A percentile compares a stretch with the other conserved stretches of the same genome.
phyloP scores from a whole-genome alignment of 108 stramenopile genomes.

The Nitzschia inconspicua region DNA sequence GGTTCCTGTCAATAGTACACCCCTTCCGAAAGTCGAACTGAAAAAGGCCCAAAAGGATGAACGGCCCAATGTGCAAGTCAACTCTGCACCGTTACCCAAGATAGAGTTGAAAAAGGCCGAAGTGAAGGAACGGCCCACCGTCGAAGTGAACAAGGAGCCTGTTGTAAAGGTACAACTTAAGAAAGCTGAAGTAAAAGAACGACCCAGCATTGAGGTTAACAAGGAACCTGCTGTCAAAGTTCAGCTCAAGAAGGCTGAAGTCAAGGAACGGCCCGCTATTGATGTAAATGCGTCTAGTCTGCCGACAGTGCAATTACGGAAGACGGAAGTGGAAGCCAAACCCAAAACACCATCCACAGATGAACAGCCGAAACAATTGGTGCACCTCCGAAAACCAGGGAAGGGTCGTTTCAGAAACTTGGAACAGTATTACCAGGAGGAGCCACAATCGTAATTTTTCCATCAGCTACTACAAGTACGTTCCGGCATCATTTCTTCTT shows the following conservation, averaged over 20 bases:
- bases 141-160: neutral
- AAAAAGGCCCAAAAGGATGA: neutral
- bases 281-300: too few relatives aligned
- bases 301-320: neutral
- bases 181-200: neutral
- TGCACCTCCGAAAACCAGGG: neutral
- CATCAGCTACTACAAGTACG: too few relatives aligned
- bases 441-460: neutral
- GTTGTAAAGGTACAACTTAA: neutral
- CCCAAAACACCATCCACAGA: neutral
- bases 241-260: neutral
- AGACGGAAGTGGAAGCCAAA: neutral
- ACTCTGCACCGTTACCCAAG: neutral
- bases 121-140: neutral
- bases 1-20: too few relatives aligned
- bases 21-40: too few relatives aligned
- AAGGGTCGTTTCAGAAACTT: constrained; percentile 5
- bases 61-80: neutral
- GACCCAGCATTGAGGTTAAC: constrained; percentile 1
- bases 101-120: constrained; percentile 1
- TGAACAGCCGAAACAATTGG: constrained; percentile 4
- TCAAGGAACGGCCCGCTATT: too few relatives aligned
- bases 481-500: too few relatives aligned
- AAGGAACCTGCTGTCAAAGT: neutral
- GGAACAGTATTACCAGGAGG: neutral